Evolutionary conservation across 2,329 filamentous ascomycete species (phyloP).

Genomic region (Xylariales sp.): DNA sequence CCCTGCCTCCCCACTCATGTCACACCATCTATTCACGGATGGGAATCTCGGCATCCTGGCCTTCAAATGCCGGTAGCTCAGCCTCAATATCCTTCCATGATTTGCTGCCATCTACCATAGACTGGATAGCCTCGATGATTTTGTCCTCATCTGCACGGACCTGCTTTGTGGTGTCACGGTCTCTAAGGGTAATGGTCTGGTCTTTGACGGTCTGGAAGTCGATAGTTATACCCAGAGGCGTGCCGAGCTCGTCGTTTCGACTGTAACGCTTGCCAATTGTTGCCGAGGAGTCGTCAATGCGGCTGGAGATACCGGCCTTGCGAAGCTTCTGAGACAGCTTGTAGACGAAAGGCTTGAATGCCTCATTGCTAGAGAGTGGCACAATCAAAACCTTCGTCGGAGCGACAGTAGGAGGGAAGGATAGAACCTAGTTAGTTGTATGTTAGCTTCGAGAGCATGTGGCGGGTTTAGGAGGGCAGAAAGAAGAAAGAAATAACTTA

Average conservation of each 20-base stretch:
- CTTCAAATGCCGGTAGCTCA: constrained; percentile 79
- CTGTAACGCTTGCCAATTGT: constrained; percentile 93
- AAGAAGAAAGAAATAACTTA: too few species aligned
- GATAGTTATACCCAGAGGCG: constrained; percentile 87
- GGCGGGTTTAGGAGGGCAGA: too few species aligned
- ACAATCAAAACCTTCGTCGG: constrained; percentile 94
- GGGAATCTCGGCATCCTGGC: too few species aligned
- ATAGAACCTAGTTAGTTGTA: constrained; percentile 51
- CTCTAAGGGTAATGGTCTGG: constrained; percentile 78
- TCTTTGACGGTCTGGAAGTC: constrained; percentile 95
- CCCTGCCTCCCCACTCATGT: too few species aligned
- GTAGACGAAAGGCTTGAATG: constrained; percentile 74
- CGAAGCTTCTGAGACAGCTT: constrained; percentile 73
- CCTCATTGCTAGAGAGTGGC: constrained; percentile 75
- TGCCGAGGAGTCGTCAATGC: constrained; percentile 84
- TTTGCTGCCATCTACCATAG: constrained; percentile 46
- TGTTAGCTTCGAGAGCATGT: constrained; percentile 2
- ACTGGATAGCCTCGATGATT: constrained; percentile 66
- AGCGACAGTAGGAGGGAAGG: constrained; percentile 72
- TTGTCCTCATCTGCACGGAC: constrained; percentile 79
- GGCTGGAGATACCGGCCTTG: constrained; percentile 71
- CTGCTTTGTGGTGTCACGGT: constrained; percentile 87
- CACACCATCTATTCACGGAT: too few species aligned
- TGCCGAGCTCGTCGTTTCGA: constrained; percentile 93
- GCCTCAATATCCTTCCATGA: constrained; percentile 65